Conservation (phyloP, 2,329 filamentous ascomycete genomes). For the Aschersonia sp. region DNA sequence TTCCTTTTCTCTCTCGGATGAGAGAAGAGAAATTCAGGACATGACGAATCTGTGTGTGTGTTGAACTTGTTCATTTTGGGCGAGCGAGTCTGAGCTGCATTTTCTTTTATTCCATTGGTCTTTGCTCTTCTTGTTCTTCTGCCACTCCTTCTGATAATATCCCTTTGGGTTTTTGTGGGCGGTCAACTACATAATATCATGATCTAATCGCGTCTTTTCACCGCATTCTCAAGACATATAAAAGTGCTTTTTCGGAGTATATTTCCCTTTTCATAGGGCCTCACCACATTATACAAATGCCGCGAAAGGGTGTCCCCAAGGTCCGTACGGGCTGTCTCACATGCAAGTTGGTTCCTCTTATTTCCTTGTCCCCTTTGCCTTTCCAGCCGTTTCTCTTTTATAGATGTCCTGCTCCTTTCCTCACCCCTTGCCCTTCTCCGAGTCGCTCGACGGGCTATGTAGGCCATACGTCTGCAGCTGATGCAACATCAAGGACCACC, state of each 20-base stretch:
- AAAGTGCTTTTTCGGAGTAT: no score
- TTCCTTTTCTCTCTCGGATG: no score
- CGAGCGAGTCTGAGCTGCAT: background rate
- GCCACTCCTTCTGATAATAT: no score
- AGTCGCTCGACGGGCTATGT: background rate
- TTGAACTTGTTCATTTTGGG: background rate
- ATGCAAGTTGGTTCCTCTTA: conserved; percentile 31
- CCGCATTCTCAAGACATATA: no score
- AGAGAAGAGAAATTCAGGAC: no score
- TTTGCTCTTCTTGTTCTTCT: background rate
- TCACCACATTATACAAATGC: conserved; percentile 3
- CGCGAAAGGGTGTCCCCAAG: conserved; percentile 15
- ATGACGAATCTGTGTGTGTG: background rate
- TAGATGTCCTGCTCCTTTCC: background rate
- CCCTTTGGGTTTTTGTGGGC: no score
- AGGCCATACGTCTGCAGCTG: background rate
- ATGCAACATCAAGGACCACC: background rate
- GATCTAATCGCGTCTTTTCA: no score
- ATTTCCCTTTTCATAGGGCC: background rate
- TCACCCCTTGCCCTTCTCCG: background rate
- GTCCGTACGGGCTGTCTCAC: conserved; percentile 34
- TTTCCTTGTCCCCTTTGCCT: background rate
- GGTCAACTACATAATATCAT: no score
- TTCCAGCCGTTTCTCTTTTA: background rate
- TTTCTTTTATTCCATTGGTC: background rate